These are phyloP conservation scores for Paramecium biaurelia DNA, from an alignment of 73 alveolate species.

Conservation along the genomic window DNA sequence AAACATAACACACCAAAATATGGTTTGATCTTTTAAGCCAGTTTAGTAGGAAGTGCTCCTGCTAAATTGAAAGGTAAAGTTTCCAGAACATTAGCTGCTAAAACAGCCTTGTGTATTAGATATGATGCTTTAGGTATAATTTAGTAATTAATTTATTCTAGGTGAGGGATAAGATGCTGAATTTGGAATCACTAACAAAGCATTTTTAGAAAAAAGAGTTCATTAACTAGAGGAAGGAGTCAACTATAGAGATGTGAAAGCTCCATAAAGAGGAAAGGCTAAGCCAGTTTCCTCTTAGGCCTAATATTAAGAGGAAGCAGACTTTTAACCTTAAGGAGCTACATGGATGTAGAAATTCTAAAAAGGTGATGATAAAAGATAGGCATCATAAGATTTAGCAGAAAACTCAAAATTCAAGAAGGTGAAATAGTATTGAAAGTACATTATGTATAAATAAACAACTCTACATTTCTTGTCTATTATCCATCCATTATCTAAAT, in stretches of 20 bases:
- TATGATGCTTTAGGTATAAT: conserved; percentile 76
- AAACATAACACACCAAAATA: conserved; percentile 99
- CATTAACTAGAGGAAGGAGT: conserved; percentile 86
- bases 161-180: conserved; percentile 93
- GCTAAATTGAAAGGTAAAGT: conserved; percentile 98
- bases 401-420: background rate
- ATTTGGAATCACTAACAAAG: conserved; percentile 84
- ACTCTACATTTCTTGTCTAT: background rate
- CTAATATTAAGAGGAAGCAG: background rate
- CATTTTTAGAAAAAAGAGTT: conserved; percentile 85
- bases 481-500: background rate
- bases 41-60: conserved; percentile 98
- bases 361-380: background rate
- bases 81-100: conserved; percentile 99
- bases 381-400: background rate
- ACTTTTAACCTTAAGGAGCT: conserved; percentile 31
- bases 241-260: conserved; percentile 55
- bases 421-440: conserved; percentile 12
- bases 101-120: conserved; percentile 98
- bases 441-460: background rate
- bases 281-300: background rate
- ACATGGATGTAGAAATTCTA: conserved; percentile 28
- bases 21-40: conserved; percentile 99
- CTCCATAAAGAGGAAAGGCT: conserved; percentile 50
- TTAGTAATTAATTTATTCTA: background rate